Base-by-base conservation (phyloP, 257 asterid species). In the Petrea volubilis region DNA sequence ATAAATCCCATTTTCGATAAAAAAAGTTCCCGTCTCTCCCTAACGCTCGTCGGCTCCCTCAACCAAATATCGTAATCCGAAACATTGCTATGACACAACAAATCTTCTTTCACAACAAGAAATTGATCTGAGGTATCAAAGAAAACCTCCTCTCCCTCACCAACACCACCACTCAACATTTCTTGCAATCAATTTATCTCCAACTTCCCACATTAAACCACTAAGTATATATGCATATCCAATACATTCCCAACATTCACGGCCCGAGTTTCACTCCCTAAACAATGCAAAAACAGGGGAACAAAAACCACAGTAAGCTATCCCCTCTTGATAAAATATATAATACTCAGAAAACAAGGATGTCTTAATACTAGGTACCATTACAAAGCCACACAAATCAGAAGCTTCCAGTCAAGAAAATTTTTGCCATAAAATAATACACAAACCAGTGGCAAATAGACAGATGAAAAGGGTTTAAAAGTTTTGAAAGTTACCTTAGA, bases 21-120 rank as follows among this genome's bases (percentile, higher is more conserved):
- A 50, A 93, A 88, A 1, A 0, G 52, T 13, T 56, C 60, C 57
- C 92, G 71, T 68, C 98, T 78, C 20, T 84, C 89, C 52, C 80
- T 82, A 2, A 91, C 90, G 50, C 96, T 86, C 24, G 9, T 74
- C 0, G 94, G 96, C 77, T 85, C 96, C 33, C 67, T 80, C 76
- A 82, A 65, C 98, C 97, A 91, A 78, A 87, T 15, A 51, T 78
- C 87, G 53, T 83, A 85, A 52, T 66, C 87, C 1, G 43, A 70
- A 47, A 34, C 6, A 38, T 7, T 38, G 43, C 43, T 31, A 11
- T 17, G 15, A 28, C 8, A 50, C 49, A 50, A 44, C 53, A 15
- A 62, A 21, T 77, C 62, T 25, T 64, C 79, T 21, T 33, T 31
- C 29, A 3, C 70, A 31, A 14, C 71, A 52, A 82, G 29, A 50